Percentiles rank a stretch among this genome's conserved stretches.
Evolutionary conservation across 2,329 filamentous ascomycete genomes (phyloP).

Genomic region (Fusarium multiceps): DNA sequence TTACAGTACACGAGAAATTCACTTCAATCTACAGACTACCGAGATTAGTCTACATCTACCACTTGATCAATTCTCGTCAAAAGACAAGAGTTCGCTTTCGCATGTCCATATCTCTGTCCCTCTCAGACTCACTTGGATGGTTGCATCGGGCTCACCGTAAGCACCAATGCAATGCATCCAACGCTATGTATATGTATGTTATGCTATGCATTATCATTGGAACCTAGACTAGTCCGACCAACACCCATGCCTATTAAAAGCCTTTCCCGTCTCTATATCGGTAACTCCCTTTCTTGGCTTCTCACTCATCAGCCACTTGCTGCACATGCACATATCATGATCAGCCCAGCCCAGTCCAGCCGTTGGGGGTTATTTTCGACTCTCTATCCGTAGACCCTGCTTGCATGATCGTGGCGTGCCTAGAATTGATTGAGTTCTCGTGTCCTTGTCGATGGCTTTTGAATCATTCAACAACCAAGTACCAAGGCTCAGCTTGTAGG

Average conservation of each 20-base stretch:
- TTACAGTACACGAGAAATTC: not conserved
- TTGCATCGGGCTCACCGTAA: conserved; percentile 35
- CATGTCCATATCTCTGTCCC: not conserved
- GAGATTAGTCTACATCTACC: not conserved
- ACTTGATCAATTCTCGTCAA: not conserved
- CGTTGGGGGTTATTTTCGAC: not conserved
- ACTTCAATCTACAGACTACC: not conserved
- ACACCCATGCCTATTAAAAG: conserved; percentile 7
- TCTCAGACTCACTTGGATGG: conserved; percentile 18
- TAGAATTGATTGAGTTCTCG: not conserved
- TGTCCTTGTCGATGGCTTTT: not conserved
- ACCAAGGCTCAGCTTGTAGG: not conserved
- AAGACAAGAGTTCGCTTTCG: not conserved
- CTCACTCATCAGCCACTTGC: conserved; percentile 8
- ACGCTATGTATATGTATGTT: not conserved
- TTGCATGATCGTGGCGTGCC: conserved; percentile 8
- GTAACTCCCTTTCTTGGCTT: conserved; percentile 9
- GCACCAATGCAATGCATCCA: not conserved
- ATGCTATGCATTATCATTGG: conserved; percentile 7
- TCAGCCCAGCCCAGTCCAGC: not conserved
- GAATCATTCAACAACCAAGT: not conserved
- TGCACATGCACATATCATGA: conserved; percentile 21
- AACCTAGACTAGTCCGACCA: not conserved
- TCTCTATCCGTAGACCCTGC: conserved; percentile 9
- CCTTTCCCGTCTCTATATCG: conserved; percentile 21